These are phyloP conservation scores for Tribonema minus DNA, from an alignment of 108 stramenopile species.

Conservation along the genomic window DNA sequence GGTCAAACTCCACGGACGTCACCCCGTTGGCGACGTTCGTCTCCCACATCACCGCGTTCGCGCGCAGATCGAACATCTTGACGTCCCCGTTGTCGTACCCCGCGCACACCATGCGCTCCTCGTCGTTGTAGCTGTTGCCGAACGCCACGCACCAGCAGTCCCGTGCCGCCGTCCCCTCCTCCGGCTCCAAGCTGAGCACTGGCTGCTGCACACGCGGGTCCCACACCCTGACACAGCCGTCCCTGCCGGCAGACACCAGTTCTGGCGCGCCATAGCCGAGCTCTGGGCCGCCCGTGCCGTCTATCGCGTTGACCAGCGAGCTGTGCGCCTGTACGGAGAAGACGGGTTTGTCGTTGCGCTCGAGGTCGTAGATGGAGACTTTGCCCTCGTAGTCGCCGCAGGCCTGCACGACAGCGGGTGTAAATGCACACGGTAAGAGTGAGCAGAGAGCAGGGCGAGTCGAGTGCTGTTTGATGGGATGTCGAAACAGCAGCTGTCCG, in stretches of 20 bases:
- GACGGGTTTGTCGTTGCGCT: conserved; percentile 48
- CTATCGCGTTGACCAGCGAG: conserved; percentile 70
- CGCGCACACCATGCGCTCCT: conserved; percentile 71
- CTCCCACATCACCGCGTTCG: conserved; percentile 69
- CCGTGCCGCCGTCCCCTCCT: conserved; percentile 59
- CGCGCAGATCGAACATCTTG: conserved; percentile 66
- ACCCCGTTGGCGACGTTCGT: conserved; percentile 77
- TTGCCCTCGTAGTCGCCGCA: conserved; percentile 64
- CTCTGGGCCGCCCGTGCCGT: conserved; percentile 69
- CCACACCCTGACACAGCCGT: conserved; percentile 78
- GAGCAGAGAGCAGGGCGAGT: no score
- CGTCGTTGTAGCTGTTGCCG: conserved; percentile 72
- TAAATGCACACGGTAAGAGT: no score
- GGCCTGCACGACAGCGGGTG: neutral
- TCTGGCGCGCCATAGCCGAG: conserved; percentile 72
- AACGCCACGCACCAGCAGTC: conserved; percentile 77
- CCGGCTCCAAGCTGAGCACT: conserved; percentile 68
- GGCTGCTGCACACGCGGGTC: conserved; percentile 67
- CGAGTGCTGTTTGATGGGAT: no score
- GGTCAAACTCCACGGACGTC: conserved; percentile 74
- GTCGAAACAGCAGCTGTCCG: no score
- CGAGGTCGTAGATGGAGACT: conserved; percentile 43
- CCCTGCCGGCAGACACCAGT: conserved; percentile 75
- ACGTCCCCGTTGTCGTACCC: conserved; percentile 88
- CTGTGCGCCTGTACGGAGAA: conserved; percentile 64